Evolutionary conservation across 2,329 filamentous ascomycete genomes (phyloP).

Genomic region (Neurospora crassa): DNA sequence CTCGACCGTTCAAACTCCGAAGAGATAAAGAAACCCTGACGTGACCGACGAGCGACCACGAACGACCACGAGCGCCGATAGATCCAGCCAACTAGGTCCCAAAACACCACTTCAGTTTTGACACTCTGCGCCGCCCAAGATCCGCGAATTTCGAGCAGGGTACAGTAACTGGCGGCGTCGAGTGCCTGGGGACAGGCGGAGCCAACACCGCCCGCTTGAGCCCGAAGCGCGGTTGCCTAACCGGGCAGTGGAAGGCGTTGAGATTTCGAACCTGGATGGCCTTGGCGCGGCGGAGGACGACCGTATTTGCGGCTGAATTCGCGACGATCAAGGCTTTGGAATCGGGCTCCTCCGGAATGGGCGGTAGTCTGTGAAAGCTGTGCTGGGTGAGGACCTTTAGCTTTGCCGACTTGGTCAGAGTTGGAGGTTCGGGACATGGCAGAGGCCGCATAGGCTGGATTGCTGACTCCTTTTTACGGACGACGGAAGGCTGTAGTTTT

Average conservation of each 20-base stretch:
- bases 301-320: fast-evolving
- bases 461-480: background rate
- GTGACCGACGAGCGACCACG: no score
- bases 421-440: background rate
- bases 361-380: background rate
- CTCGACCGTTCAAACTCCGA: no score
- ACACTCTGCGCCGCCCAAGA: background rate
- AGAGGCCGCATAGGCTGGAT: fast-evolving
- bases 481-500: background rate
- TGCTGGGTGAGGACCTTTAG: background rate
- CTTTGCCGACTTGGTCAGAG: background rate
- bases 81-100: background rate
- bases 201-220: no score
- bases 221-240: no score
- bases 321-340: background rate
- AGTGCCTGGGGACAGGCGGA: background rate
- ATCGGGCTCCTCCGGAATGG: background rate
- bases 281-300: background rate
- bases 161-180: background rate
- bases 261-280: background rate
- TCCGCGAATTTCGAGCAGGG: background rate
- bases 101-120: background rate
- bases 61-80: background rate
- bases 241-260: no score
- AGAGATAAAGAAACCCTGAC: no score